These are phyloP conservation scores for Phaffia australis DNA, from an alignment of 768 basidiomycete genomes.

Conservation along the genomic window DNA sequence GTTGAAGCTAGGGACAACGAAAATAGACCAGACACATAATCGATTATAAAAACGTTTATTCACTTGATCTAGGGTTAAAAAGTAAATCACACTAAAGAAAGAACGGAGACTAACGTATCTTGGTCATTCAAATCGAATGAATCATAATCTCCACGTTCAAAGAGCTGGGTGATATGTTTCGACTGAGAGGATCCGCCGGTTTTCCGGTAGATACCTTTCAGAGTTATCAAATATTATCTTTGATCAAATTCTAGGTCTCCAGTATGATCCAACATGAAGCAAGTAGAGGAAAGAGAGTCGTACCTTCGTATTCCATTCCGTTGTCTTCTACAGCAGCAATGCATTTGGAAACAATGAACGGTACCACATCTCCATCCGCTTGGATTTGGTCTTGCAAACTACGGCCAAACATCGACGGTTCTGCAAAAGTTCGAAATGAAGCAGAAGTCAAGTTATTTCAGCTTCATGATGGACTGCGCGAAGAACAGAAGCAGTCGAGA, in stretches of 20 bases:
- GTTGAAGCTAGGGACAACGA: conserved; percentile 65
- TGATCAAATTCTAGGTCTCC: neutral
- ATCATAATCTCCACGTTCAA: conserved; percentile 81
- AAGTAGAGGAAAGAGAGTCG: neutral
- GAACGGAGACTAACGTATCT: conserved; percentile 13
- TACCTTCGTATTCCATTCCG: conserved; percentile 80
- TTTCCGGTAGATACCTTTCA: conserved; percentile 76
- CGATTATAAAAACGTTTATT: neutral
- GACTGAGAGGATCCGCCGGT: conserved; percentile 85
- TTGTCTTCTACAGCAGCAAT: conserved; percentile 81
- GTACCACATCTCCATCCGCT: conserved; percentile 46
- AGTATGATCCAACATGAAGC: neutral
- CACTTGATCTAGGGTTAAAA: neutral
- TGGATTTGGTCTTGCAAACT: conserved; percentile 71
- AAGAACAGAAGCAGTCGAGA: neutral
- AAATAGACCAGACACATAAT: no score
- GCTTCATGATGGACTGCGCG: conserved; percentile 10
- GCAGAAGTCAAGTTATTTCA: conserved; percentile 27
- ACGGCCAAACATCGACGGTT: conserved; percentile 84
- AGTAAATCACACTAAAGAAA: neutral
- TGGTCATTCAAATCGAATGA: conserved; percentile 75
- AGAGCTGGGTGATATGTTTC: conserved; percentile 84
- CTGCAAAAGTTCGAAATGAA: conserved; percentile 38
- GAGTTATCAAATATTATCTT: neutral
- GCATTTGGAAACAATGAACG: conserved; percentile 88